phyloP scores from a whole-genome alignment of 1,139 yeast species.

The Pichia cactophila region DNA sequence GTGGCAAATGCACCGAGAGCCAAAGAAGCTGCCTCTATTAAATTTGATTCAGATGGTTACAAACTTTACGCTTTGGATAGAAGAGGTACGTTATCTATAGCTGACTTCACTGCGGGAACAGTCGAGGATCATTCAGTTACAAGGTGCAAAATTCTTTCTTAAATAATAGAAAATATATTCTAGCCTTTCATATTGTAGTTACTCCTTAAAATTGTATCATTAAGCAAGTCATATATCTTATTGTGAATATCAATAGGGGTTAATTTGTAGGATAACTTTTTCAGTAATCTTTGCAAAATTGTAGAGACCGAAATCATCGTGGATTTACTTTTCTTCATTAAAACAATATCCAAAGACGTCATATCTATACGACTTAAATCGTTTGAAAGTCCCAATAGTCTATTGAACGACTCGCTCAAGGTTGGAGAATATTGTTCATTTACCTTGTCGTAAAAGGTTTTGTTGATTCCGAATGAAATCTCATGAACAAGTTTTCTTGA shows the following conservation, averaged over 20 bases:
- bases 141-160: conserved; percentile 53
- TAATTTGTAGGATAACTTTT: background rate
- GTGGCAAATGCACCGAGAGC: conserved; percentile 65
- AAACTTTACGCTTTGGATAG: conserved; percentile 70
- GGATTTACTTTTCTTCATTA: conserved; percentile 9
- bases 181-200: conserved; percentile 16
- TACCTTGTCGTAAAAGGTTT: conserved; percentile 16
- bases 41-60: conserved; percentile 76
- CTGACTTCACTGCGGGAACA: conserved; percentile 82
- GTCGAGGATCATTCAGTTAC: conserved; percentile 76
- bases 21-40: conserved; percentile 66
- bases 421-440: conserved; percentile 15
- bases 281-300: background rate
- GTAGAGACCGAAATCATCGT: conserved; percentile 3
- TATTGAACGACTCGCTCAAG: conserved; percentile 3
- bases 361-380: conserved; percentile 19
- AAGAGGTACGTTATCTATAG: conserved; percentile 68
- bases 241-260: conserved; percentile 34
- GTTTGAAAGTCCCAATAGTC: conserved; percentile 6
- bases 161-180: background rate
- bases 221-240: conserved; percentile 47
- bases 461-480: conserved; percentile 17
- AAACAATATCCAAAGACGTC: conserved; percentile 12
- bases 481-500: conserved; percentile 18
- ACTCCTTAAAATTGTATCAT: conserved; percentile 19